Evolutionary conservation across 345 rosid species (phyloP), one percentile per base, ranked within the genome.

Genomic region (Melastoma malabathricum): DNA sequence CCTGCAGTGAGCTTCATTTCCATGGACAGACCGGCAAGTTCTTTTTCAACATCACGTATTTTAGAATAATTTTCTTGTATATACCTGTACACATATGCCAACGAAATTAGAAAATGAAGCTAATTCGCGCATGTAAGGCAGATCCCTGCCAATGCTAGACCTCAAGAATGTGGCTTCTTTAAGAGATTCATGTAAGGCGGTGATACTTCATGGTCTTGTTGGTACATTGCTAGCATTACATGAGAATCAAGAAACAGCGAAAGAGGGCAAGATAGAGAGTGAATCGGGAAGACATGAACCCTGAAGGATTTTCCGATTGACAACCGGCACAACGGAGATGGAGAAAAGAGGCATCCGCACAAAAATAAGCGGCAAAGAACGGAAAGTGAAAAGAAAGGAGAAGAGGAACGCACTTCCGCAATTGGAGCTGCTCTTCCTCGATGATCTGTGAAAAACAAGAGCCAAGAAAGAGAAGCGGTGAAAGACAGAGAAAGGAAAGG

Each of bases 1-100:
- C 98, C 98, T 53, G 96, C 80, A 3, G 95, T 92, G 64, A 92
- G 95, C 69, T 92, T 92, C 95, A 92, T 75, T 60, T 92, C 98
- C 89, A 92, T 55, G 0, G 81, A 61, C 44, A 84, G 84, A 73
- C 70, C 77, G 57, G 73, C 75, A 3, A 87, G 71, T 68, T 92
- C 95, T 62, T 84, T 65, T 64, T 92, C 97, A 1, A 92, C 84
- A 79, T 81, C 88, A 50, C 83, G 83, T 54, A 92, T 87, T 50
- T 77, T 84, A 13, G 93, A 62, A 62, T 84, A 87, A 44, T 87
- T 84, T 74, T 87, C 97, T 43, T 82, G 79, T 66, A 87, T 92
- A 69, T 81, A 87, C 64, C 97, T 92, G 64, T 4, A 61, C 48
- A 41, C 14, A 56, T 18, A 49, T 14, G 47, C 44, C n/a, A 45